Conservation (phyloP, 495 filamentous ascomycete genomes). For the Venustampulla echinocandica region DNA sequence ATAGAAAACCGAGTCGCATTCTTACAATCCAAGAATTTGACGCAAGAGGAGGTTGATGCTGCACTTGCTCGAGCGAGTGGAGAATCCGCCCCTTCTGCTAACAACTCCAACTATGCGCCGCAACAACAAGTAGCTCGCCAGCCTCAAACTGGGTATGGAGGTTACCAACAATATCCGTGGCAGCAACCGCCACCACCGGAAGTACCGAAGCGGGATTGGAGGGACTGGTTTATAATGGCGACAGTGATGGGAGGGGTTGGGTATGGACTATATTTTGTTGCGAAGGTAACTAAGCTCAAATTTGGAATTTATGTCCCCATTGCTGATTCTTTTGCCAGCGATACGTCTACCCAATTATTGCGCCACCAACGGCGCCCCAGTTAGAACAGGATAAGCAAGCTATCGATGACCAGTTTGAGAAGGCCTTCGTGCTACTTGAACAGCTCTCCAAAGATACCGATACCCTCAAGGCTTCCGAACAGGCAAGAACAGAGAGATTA, state of each 20-base stretch:
- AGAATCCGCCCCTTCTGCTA: slow-evolving; percentile 35
- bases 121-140: slow-evolving; percentile 43
- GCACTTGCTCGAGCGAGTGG: slow-evolving; percentile 69
- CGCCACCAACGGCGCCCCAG: slow-evolving; percentile 86
- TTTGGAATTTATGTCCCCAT: slow-evolving; percentile 1
- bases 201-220: slow-evolving; percentile 82
- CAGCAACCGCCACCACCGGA: slow-evolving; percentile 57
- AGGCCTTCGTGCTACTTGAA: slow-evolving; percentile 84
- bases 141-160: slow-evolving; percentile 52
- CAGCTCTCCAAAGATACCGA: slow-evolving; percentile 86
- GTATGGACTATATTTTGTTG: slow-evolving; percentile 78
- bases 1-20: slow-evolving; percentile 89
- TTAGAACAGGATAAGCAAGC: slow-evolving; percentile 85
- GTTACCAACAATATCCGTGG: slow-evolving; percentile 60
- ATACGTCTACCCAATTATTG: slow-evolving; percentile 83
- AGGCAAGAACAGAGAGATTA: slow-evolving; percentile 72
- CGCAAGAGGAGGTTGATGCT: slow-evolving; percentile 84
- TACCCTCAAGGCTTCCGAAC: slow-evolving; percentile 74
- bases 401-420: slow-evolving; percentile 86
- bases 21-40: slow-evolving; percentile 92
- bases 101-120: slow-evolving; percentile 38
- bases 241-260: slow-evolving; percentile 79
- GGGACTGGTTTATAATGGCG: slow-evolving; percentile 97
- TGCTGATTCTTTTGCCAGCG: slow-evolving; percentile 43
- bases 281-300: slow-evolving; percentile 50